These are phyloP conservation scores for Batkoa obscura DNA, from an alignment of 371 early-diverging fungal genomes.

Conservation along the genomic window DNA sequence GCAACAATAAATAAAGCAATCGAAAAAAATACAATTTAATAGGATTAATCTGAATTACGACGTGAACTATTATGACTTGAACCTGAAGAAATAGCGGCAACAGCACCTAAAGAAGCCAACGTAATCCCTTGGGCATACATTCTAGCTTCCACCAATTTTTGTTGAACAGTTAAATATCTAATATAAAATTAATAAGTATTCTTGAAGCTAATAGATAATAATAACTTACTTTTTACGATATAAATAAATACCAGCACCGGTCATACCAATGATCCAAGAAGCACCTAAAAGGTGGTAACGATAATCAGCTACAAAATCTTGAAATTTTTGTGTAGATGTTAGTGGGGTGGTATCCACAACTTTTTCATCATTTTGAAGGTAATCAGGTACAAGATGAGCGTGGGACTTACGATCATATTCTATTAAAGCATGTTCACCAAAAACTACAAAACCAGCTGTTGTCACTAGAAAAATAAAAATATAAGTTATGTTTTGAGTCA, in stretches of 20 bases:
- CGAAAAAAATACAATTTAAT: no score
- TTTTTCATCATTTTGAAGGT: not conserved
- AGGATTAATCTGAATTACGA: no score
- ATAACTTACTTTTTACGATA: constrained; percentile 8
- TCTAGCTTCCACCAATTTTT: constrained; percentile 54
- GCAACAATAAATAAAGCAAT: no score
- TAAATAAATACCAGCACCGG: constrained; percentile 25
- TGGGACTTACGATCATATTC: constrained; percentile 2
- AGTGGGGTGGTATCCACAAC: not conserved
- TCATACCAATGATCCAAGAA: constrained; percentile 47
- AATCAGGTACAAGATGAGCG: not conserved
- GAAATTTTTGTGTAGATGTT: not conserved
- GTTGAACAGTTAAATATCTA: constrained; percentile 35
- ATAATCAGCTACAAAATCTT: constrained; percentile 5
- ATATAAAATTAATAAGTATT: constrained; percentile 10
- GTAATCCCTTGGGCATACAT: constrained; percentile 25
- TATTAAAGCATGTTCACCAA: constrained; percentile 8
- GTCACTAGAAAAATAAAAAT: not conserved
- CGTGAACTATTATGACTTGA: no score
- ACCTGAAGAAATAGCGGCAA: constrained; percentile 8
- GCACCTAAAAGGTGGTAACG: constrained; percentile 7
- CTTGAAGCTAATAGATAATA: not conserved
- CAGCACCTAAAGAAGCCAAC: constrained; percentile 7
- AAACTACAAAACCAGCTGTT: constrained; percentile 7
- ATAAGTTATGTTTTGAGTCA: not conserved